Conservation (phyloP, 192 early-diverging fungal species). For the Umbelopsis sp. region DNA sequence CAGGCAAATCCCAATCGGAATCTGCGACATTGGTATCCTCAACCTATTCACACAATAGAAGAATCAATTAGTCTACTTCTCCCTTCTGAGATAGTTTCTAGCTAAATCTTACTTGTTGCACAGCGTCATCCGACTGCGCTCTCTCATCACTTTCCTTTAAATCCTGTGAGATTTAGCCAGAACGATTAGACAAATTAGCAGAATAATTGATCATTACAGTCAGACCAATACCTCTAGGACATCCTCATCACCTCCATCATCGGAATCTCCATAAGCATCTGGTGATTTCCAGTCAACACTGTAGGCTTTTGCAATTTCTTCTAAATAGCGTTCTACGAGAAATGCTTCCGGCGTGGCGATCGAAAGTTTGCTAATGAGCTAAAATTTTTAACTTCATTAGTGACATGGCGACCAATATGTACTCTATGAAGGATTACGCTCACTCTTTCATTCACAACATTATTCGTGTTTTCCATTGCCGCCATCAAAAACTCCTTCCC, state of each 20-base stretch:
- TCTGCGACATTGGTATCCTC: not conserved
- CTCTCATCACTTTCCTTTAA: not conserved
- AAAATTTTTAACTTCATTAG: not conserved
- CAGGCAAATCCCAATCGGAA: constrained; percentile 1
- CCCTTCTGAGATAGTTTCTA: not conserved
- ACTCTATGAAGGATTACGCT: not conserved
- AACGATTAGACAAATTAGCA: not conserved
- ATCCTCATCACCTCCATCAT: constrained; percentile 28
- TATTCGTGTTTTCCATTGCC: constrained; percentile 75
- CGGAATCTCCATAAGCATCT: constrained; percentile 42
- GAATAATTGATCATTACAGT: not conserved
- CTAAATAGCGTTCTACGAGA: constrained; percentile 84
- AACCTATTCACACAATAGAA: not conserved
- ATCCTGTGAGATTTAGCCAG: not conserved
- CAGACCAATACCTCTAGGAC: constrained; percentile 23
- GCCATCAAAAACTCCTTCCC: constrained; percentile 78
- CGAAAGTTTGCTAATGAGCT: constrained; percentile 66
- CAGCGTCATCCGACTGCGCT: not conserved
- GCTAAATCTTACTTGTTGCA: not conserved
- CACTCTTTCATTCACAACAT: constrained; percentile 77
- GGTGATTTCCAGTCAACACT: constrained; percentile 68
- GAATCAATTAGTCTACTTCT: constrained; percentile 4
- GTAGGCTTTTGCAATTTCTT: constrained; percentile 85
- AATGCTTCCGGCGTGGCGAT: constrained; percentile 77
- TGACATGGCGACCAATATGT: not conserved